phyloP scores from a whole-genome alignment of 768 basidiomycete species.

The Hygrophorus pudorinus region DNA sequence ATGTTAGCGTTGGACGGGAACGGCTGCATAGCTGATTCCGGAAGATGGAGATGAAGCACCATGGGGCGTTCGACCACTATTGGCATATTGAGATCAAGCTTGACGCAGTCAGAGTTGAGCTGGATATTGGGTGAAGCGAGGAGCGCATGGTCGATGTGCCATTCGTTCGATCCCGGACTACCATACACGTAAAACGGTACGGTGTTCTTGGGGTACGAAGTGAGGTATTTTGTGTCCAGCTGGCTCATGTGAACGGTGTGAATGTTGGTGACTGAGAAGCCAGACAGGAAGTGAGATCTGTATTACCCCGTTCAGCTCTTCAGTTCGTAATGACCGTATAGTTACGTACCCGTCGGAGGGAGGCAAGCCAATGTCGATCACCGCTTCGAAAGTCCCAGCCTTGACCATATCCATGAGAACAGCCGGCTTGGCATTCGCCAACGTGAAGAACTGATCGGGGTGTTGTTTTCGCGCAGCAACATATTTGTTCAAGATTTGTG shows the following conservation, averaged over 20 bases:
- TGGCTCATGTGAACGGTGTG: constrained; percentile 20
- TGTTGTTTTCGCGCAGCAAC: constrained; percentile 9
- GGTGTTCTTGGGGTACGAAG: constrained; percentile 16
- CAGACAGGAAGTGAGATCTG: constrained; percentile 8
- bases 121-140: constrained; percentile 19
- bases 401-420: constrained; percentile 6
- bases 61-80: too few relatives aligned
- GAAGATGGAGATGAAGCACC: too few relatives aligned
- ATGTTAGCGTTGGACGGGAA: too few relatives aligned
- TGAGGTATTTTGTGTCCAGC: constrained; percentile 19
- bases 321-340: not conserved
- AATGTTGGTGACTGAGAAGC: constrained; percentile 17
- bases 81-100: constrained; percentile 5
- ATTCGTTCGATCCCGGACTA: constrained; percentile 10
- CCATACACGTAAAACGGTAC: constrained; percentile 35
- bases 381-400: not conserved
- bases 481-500: constrained; percentile 10
- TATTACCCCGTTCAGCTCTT: constrained; percentile 3
- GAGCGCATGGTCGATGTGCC: constrained; percentile 26
- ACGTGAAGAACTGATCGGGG: constrained; percentile 14
- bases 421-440: constrained; percentile 3
- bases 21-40: too few relatives aligned
- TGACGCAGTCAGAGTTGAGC: constrained; percentile 15
- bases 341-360: not conserved
- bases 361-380: not conserved